Evolutionary conservation across 495 filamentous ascomycete genomes (phyloP).

Genomic region (Aspergillus avenaceus): DNA sequence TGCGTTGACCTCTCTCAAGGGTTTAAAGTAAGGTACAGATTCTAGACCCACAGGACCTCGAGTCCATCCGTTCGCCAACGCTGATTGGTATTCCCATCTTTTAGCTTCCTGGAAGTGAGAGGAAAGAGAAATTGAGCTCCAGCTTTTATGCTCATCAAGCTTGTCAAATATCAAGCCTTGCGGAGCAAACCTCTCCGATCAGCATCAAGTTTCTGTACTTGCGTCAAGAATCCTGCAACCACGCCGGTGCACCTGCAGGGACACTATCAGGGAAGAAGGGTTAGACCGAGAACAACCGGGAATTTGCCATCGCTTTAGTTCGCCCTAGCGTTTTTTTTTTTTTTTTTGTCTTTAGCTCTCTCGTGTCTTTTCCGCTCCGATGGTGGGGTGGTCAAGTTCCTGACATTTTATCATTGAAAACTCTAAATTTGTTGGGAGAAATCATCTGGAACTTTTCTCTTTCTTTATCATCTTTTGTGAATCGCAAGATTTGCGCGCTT

Average conservation of each 20-base stretch:
- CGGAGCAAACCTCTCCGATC: slow-evolving; percentile 20
- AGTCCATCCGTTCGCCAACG: background rate
- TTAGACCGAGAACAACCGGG: background rate
- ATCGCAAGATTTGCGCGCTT: background rate
- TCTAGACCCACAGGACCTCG: slow-evolving; percentile 5
- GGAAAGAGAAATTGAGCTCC: slow-evolving; percentile 4
- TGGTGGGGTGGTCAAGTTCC: slow-evolving; percentile 11
- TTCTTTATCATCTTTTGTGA: background rate
- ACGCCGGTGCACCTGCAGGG: slow-evolving; percentile 4
- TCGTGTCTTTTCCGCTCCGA: slow-evolving; percentile 3
- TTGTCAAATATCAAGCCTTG: slow-evolving; percentile 5
- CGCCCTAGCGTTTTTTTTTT: slow-evolving; percentile 4
- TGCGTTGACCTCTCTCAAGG: background rate
- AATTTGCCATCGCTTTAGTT: background rate
- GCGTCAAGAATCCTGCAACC: background rate
- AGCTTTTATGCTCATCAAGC: slow-evolving; percentile 1
- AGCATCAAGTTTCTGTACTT: background rate
- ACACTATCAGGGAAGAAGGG: background rate
- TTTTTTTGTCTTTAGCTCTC: slow-evolving; percentile 3
- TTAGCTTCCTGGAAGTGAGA: slow-evolving; percentile 5
- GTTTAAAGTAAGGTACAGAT: background rate
- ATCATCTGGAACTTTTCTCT: background rate
- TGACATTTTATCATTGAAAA: slow-evolving; percentile 15
- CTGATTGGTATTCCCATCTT: slow-evolving; percentile 11
- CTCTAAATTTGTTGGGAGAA: slow-evolving; percentile 3